Base-by-base conservation (phyloP, 2,329 filamentous ascomycete species). In the Nigrograna mackinnonii region DNA sequence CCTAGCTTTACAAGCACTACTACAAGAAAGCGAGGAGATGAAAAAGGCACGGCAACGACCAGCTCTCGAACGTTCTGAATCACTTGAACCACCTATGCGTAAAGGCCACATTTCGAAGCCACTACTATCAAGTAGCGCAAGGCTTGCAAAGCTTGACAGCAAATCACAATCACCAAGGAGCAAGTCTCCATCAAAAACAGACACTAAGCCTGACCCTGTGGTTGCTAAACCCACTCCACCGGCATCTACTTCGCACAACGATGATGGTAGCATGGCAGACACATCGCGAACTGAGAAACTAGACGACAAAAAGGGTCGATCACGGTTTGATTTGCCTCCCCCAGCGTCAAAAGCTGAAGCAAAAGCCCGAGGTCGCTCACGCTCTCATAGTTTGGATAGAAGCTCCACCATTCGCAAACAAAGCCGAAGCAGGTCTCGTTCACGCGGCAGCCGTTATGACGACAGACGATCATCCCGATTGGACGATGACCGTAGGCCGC, bases 11-110 rank as follows among this genome's bases (percentile, higher is more conserved):
- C 55, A 60, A 22, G 46, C 58, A 12, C 53, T 70, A 12, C 54
- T 70, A 6, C 57, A 67, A 42, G 67, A 70, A 35, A 63, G 64
- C 36, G 64, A 67, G 39, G 55, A 62, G 40, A 62, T 68, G 49
- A 67, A 68, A 44, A 70, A 66, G 30, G 57, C 65, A 11, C 56
- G 60, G 14, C 60, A 66, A 40, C 57, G 64, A 11, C 66, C 65
- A 36, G 60, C 60, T 4, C 55, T 68, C 12, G 65, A 66, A 36
- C 58, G 65, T 19, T 69, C 67, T 1, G 67, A 62, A 43, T 70
- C 67, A 5, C 55, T 71, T 5, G 67, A 70, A 39, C 66, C 67
- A 26, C 67, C 68, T 14, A 50, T 59, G 44, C 62, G 62, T 11
- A 70, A 68, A 52, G 57, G 62, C 12, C 63, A 64, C 1, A 58